Evolutionary conservation across 164 flowering plant genomes (phyloP).

Genomic region (Chimonanthus salicifolius): DNA sequence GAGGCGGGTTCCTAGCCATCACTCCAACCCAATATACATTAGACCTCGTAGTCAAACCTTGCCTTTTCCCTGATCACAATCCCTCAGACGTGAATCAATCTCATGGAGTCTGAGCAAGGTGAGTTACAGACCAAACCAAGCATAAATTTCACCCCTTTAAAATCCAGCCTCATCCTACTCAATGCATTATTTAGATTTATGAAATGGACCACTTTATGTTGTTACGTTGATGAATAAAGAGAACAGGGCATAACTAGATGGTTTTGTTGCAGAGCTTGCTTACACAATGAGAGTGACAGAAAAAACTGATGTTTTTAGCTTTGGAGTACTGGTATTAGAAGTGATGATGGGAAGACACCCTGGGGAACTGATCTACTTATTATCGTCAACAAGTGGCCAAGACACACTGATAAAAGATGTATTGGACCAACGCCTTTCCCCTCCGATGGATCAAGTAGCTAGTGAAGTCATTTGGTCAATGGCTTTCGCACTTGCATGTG

Average conservation of each 20-base stretch:
- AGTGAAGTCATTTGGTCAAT: conserved; percentile 36
- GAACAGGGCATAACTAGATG: background rate
- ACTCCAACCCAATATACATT: no score
- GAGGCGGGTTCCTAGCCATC: no score
- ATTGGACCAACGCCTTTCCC: conserved; percentile 47
- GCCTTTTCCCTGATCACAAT: no score
- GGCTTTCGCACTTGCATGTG: conserved; percentile 45
- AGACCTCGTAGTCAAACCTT: no score
- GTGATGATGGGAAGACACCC: conserved; percentile 64
- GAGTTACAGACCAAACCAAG: no score
- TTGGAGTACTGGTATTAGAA: conserved; percentile 57
- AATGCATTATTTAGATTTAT: no score
- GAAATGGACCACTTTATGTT: no score
- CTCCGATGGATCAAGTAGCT: conserved; percentile 41
- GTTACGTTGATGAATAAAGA: background rate
- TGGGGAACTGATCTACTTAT: conserved; percentile 36
- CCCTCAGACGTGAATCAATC: no score
- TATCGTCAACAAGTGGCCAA: conserved; percentile 12
- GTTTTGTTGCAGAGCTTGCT: conserved; percentile 40
- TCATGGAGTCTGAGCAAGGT: no score
- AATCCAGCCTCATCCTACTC: no score
- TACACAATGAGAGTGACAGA: conserved; percentile 45
- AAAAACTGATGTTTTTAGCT: conserved; percentile 67
- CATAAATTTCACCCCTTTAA: no score
- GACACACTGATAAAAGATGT: conserved; percentile 19